Percentiles rank a stretch among this genome's conserved stretches.
Evolutionary conservation across 371 early-diverging fungal species (phyloP).

Genomic region (Entomophthora muscae): DNA sequence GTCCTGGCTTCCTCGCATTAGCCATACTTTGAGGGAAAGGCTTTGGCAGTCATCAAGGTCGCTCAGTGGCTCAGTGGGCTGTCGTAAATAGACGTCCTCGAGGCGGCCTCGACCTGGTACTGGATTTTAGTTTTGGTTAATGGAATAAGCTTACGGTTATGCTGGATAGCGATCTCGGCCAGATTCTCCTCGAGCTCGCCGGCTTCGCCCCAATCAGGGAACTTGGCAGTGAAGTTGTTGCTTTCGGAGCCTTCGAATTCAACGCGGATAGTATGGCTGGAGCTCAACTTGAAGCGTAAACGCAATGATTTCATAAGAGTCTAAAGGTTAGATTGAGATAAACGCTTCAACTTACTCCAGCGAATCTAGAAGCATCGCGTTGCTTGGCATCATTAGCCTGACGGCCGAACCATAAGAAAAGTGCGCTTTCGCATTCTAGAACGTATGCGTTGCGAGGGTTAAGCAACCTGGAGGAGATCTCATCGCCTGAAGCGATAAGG

Average conservation of each 20-base stretch:
- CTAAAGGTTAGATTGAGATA: background rate
- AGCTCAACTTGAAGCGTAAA: background rate
- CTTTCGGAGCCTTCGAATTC: conserved; percentile 6
- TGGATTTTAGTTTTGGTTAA: background rate
- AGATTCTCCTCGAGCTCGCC: background rate
- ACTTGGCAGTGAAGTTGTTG: background rate
- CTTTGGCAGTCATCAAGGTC: background rate
- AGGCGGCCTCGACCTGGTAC: background rate
- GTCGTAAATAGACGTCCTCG: background rate
- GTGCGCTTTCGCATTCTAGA: conserved; percentile 3
- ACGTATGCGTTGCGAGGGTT: background rate
- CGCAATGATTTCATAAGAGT: background rate
- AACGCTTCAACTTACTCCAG: conserved; percentile 1
- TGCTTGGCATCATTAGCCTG: background rate
- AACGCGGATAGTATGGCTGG: background rate
- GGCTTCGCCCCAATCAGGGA: conserved; percentile 5
- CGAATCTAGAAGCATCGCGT: conserved; percentile 6
- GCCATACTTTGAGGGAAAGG: conserved; percentile 3
- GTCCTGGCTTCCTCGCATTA: background rate
- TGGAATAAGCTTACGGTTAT: background rate
- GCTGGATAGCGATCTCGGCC: background rate
- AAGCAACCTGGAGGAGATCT: background rate
- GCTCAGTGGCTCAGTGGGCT: background rate
- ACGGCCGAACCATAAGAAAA: conserved; percentile 5
- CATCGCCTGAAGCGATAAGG: background rate